These are phyloP conservation scores for Coemansia sp. DNA, from an alignment of 192 early-diverging fungal species.

Conservation along the genomic window DNA sequence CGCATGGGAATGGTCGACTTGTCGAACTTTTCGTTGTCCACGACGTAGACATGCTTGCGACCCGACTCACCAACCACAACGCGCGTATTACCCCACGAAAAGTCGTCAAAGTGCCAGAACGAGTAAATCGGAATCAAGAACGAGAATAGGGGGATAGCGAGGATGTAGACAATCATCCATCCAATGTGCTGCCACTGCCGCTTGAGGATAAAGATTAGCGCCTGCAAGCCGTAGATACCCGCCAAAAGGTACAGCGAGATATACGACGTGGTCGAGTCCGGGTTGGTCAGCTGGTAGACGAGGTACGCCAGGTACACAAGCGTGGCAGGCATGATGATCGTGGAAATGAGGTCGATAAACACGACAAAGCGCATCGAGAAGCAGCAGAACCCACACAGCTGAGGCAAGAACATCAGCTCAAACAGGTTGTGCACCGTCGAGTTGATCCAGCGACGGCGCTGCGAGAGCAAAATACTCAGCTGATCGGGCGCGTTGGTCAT, in stretches of 20 bases:
- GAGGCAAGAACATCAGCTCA: slow-evolving; percentile 87
- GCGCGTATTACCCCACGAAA: slow-evolving; percentile 99
- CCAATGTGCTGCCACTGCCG: slow-evolving; percentile 89
- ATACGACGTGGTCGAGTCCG: slow-evolving; percentile 65
- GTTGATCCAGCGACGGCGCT: slow-evolving; percentile 99
- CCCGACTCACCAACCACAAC: slow-evolving; percentile 86
- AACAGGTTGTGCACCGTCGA: slow-evolving; percentile 98
- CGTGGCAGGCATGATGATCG: slow-evolving; percentile 89
- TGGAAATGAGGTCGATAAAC: slow-evolving; percentile 90
- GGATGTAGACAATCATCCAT: slow-evolving; percentile 96
- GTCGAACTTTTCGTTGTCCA: slow-evolving; percentile 81
- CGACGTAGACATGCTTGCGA: slow-evolving; percentile 63
- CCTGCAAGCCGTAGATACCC: slow-evolving; percentile 87
- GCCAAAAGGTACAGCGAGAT: slow-evolving; percentile 84
- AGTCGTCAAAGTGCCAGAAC: slow-evolving; percentile 99
- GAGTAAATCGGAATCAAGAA: slow-evolving; percentile 84
- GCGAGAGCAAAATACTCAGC: slow-evolving; percentile 91
- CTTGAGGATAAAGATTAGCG: slow-evolving; percentile 82
- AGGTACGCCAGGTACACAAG: slow-evolving; percentile 86
- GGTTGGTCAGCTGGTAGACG: slow-evolving; percentile 62
- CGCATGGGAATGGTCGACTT: slow-evolving; percentile 71
- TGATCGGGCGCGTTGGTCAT: slow-evolving; percentile 92
- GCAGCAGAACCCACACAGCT: slow-evolving; percentile 95
- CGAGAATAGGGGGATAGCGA: slow-evolving; percentile 88
- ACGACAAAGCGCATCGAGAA: slow-evolving; percentile 98